phyloP scores from a whole-genome alignment of 2,329 filamentous ascomycete genomes.

The Cladophialophora exuberans region DNA sequence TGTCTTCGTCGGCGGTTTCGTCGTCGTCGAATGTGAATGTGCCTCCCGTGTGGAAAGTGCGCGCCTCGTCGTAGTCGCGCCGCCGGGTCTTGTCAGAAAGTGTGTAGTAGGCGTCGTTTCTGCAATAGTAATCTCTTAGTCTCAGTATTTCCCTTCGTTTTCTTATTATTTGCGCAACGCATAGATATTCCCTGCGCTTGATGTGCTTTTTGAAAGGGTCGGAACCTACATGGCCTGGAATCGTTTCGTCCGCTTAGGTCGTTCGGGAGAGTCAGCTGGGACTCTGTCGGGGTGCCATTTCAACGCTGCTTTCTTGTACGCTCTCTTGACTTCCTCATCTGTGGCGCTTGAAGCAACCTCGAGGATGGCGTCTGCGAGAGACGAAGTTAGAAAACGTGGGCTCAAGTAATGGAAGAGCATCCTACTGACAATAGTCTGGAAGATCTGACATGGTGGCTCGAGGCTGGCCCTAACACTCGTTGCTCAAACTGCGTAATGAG shows the following conservation, averaged over 20 bases:
- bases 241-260: constrained; percentile 76
- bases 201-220: neutral
- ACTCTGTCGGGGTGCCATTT: constrained; percentile 95
- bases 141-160: too few species aligned
- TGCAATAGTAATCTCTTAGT: too few species aligned
- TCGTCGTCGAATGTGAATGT: constrained; percentile 55
- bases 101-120: constrained; percentile 88
- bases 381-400: neutral
- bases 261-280: constrained; percentile 79
- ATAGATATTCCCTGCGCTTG: neutral
- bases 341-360: constrained; percentile 74
- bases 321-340: constrained; percentile 83
- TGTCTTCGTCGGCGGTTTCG: constrained; percentile 37
- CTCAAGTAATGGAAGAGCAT: neutral
- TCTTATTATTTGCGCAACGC: too few species aligned
- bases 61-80: constrained; percentile 80
- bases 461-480: too few species aligned
- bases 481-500: too few species aligned
- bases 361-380: constrained; percentile 54
- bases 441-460: constrained; percentile 30
- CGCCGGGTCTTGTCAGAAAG: constrained; percentile 78
- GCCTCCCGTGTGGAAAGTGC: constrained; percentile 58
- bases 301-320: constrained; percentile 90
- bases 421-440: constrained; percentile 32
- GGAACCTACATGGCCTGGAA: constrained; percentile 72